phyloP scores from a whole-genome alignment of 2,329 filamentous ascomycete genomes.

The Aspergillus neoniger region DNA sequence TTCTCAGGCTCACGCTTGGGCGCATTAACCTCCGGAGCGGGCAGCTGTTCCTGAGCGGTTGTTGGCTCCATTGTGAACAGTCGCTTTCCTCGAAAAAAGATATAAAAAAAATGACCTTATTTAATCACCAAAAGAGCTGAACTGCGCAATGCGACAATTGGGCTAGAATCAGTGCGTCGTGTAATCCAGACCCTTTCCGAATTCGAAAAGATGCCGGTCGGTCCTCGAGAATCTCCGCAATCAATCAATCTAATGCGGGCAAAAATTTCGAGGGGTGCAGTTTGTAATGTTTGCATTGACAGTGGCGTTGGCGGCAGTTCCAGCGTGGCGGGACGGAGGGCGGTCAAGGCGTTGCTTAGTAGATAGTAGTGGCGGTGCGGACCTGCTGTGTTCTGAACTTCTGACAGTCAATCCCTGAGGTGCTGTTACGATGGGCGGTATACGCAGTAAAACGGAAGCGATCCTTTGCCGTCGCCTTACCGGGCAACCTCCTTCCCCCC shows the following conservation, averaged over 20 bases:
- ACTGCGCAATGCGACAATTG: not conserved
- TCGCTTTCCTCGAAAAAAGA: not conserved
- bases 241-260: slow-evolving; percentile 2
- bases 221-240: not conserved
- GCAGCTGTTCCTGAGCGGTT: slow-evolving; percentile 6
- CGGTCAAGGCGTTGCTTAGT: not conserved
- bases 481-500: not conserved
- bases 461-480: not conserved
- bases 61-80: slow-evolving; percentile 17
- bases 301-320: not conserved
- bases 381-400: no score
- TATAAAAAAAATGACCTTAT: not conserved
- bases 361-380: not conserved
- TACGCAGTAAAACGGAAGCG: slow-evolving; percentile 8
- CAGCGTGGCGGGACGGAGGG: not conserved
- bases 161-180: not conserved
- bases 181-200: not conserved
- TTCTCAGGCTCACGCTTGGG: slow-evolving; percentile 25
- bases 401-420: not conserved
- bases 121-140: not conserved
- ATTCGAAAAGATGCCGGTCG: not conserved
- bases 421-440: slow-evolving; percentile 13
- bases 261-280: slow-evolving; percentile 18
- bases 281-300: slow-evolving; percentile 29
- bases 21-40: slow-evolving; percentile 19